Percentiles rank a stretch among this genome's conserved stretches.
Conservation (phyloP, 202 grass and related monocot species). For the Saccharum hybrid region DNA sequence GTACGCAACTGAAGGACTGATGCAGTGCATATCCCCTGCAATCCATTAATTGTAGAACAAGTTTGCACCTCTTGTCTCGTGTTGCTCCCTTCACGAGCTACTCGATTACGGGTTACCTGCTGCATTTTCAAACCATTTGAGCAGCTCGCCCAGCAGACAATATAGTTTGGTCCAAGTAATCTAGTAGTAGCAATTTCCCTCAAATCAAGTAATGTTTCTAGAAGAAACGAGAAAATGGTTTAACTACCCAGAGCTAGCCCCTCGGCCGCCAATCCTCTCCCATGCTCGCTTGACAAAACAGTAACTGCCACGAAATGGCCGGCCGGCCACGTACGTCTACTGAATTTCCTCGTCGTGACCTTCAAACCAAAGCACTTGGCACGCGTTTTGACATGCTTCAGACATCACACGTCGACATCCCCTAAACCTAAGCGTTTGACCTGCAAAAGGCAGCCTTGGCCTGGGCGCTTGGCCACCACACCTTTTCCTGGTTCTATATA, state of each 20-base stretch:
- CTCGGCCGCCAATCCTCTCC: constrained; percentile 1
- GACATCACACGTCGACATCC: constrained; percentile 15
- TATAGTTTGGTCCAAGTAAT: no score
- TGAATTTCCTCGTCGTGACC: constrained; percentile 41
- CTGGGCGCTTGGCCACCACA: background rate
- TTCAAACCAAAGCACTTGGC: constrained; percentile 50
- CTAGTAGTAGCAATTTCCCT: no score
- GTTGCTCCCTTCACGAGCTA: no score
- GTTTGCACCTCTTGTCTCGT: no score
- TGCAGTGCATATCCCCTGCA: no score
- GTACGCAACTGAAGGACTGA: no score
- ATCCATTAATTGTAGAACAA: no score
- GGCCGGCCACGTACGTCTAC: constrained; percentile 13
- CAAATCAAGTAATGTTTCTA: background rate
- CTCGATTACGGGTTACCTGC: no score
- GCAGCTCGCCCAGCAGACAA: no score
- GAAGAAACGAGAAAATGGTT: background rate
- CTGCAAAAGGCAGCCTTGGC: constrained; percentile 27
- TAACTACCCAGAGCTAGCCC: background rate
- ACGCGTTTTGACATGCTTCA: constrained; percentile 21
- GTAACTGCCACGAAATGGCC: constrained; percentile 23
- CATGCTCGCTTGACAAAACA: constrained; percentile 42
- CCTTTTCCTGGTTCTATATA: background rate
- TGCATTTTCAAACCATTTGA: no score
- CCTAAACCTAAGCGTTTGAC: constrained; percentile 44